Percentiles rank a stretch among this genome's conserved stretches.
Evolutionary conservation across 169 alveolate species (phyloP).

Genomic region (Plasmodium vinckei): DNA sequence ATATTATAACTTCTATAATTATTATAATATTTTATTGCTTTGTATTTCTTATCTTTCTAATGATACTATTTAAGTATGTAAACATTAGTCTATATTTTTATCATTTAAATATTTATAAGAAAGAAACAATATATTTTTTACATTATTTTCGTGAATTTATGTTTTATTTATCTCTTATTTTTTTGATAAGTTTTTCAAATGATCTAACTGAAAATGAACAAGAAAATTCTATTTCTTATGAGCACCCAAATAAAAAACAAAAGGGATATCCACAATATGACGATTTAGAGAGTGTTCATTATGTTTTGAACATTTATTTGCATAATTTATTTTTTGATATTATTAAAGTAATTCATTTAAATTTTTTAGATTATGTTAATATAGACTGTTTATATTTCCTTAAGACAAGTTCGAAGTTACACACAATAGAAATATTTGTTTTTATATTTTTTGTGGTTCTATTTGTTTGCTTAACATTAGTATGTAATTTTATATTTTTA

Average conservation of each 20-base stretch:
- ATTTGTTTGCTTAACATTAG: conserved; percentile 21
- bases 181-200: conserved; percentile 61
- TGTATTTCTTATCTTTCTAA: conserved; percentile 29
- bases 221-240: conserved; percentile 26
- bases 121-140: conserved; percentile 59
- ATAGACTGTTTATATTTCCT: conserved; percentile 23
- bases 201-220: conserved; percentile 73
- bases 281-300: conserved; percentile 13
- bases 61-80: conserved; percentile 34
- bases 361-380: conserved; percentile 22
- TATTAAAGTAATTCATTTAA: conserved; percentile 44
- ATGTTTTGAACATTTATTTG: conserved; percentile 60
- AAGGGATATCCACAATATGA: conserved; percentile 7
- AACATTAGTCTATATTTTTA: conserved; percentile 70
- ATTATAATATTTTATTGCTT: conserved; percentile 20
- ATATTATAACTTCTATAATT: conserved; percentile 19
- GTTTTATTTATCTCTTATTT: conserved; percentile 63
- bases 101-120: conserved; percentile 37
- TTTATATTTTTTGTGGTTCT: neutral
- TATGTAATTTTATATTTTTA: conserved; percentile 49
- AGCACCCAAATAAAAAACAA: neutral
- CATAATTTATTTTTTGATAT: conserved; percentile 68
- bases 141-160: conserved; percentile 70
- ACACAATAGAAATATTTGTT: conserved; percentile 11
- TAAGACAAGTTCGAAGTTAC: conserved; percentile 7